Base-by-base conservation (phyloP, 2,329 filamentous ascomycete genomes). In the Fusarium nisikadoi region DNA sequence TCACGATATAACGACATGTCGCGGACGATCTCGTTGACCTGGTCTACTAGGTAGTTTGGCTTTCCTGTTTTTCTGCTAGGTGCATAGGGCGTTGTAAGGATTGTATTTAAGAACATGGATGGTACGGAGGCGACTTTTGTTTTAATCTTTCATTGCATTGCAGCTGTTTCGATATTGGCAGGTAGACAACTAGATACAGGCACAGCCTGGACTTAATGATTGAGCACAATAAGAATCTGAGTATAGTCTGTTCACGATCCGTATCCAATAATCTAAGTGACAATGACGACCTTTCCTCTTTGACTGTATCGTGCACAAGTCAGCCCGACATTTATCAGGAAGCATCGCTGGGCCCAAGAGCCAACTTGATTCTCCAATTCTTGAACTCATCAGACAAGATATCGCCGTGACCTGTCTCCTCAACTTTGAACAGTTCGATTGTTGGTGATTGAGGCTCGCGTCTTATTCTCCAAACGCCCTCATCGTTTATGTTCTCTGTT, bases 381-480 rank as follows among this genome's bases (percentile, higher is more conserved):
- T 93, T 87, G 78, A 97, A 97, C 19, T 93, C 89, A 27, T 91
- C 87, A 6, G 92, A 93, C 43, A 97, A 83, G 53, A 97, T 94
- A 29, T 88, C 86, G 1, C 94, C 94, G 70, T 93, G 90, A 0
- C 94, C 94, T 3, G 88, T 89, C 71, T 78, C 92, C 75, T 93
- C 89, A 8, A 94, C 83, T 77, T 88, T 90, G 81, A 89, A 92
- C 2, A 97, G 88, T 75, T 96, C 92, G 66, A 98, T 92, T 10
- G 83, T 81, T 4, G 88, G 85, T 1, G 88, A 88, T 42, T 88
- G 88, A 58, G 92, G 88, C 59, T 81, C 84, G 65, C 94, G 88
- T 53, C 89, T 85, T 77, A 99, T 93, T 68, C 91, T 89, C 92
- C 94, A 98, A 5, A 97, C 91, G 1, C 94, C 94, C 42, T 90